phyloP scores from a whole-genome alignment of 2,329 filamentous ascomycete species.

The Penicillium sp. region DNA sequence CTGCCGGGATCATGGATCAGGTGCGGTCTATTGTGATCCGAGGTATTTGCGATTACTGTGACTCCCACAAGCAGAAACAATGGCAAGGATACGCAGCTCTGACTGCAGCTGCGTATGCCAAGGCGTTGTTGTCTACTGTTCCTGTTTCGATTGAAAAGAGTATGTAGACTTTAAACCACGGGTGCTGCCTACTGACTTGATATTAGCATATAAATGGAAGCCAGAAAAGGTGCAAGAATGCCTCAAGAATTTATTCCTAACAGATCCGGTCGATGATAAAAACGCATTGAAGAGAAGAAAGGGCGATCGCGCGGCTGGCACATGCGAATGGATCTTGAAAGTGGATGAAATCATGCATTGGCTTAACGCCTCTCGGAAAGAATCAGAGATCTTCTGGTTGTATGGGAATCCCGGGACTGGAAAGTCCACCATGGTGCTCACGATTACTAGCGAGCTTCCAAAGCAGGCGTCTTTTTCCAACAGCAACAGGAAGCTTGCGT shows the following conservation, averaged over 20 bases:
- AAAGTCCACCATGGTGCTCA: constrained; percentile 15
- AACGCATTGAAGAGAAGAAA: constrained; percentile 1
- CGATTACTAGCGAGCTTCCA: neutral
- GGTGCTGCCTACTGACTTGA: neutral
- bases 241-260: neutral
- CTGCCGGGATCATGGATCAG: neutral
- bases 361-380: constrained; percentile 7
- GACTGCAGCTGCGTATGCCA: constrained; percentile 13
- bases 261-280: constrained; percentile 1
- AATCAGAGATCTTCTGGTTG: constrained; percentile 15
- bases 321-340: constrained; percentile 16
- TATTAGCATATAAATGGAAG: neutral
- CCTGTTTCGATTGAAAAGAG: neutral
- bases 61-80: neutral
- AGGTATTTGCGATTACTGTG: neutral
- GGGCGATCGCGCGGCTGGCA: constrained; percentile 3
- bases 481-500: neutral
- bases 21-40: neutral
- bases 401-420: constrained; percentile 20
- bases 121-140: neutral
- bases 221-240: neutral
- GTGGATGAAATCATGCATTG: constrained; percentile 16
- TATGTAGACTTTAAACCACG: too few species aligned
- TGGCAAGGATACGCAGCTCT: neutral
- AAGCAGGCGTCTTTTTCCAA: neutral